Base-by-base conservation (phyloP, 2,329 filamentous ascomycete species). In the Fusarium sp. region DNA sequence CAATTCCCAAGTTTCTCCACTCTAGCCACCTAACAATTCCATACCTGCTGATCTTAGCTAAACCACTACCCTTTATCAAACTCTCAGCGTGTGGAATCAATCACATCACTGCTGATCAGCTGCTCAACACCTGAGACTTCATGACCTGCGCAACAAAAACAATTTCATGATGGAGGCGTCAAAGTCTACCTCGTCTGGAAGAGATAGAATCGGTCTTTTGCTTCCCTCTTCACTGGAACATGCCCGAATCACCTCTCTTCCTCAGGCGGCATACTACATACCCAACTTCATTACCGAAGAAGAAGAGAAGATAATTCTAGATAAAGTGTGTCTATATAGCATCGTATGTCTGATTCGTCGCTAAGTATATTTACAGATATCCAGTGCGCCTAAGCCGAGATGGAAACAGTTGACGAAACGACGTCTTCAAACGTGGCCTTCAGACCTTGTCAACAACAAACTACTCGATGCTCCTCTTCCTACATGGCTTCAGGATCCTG, bases 351-450 rank as follows among this genome's bases (percentile, higher is more conserved):
- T 42, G 34, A 27, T 22, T 52, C 44, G 25, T 56, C 30, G 56
- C 74, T 76, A 75, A 70, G 40, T 47, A 29, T 51, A 34, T 48
- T 29, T 49, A 57, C 73, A 85, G 86, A 87, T 91, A 73, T 82
- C 83, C 54, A 84, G 87, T 46, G 90, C 89, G 1, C 91, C 92
- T 27, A 90, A 90, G 68, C 91, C 92, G 27, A 87, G 90, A 77
- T 99, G 96, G 95, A 94, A 93, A 67, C 87, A 91, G 52, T 90
- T 99, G 58, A 89, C 91, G n/a, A 93, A 94, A 79, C 92, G 96
- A 58, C 91, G 95, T 44, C 88, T 99, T 1, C 94, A 98, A 84
- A 93, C 93, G 1, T 94, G 94, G 86, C 96, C 95, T 3, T 96
- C 93, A 4, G 88, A 93, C 60, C 88, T 98, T 12, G 91, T 93